A percentile compares a stretch with the other conserved stretches of the same genome.
These are phyloP conservation scores for Neonectria sp. DNA, from an alignment of 2,329 filamentous ascomycete species.

Conservation along the genomic window DNA sequence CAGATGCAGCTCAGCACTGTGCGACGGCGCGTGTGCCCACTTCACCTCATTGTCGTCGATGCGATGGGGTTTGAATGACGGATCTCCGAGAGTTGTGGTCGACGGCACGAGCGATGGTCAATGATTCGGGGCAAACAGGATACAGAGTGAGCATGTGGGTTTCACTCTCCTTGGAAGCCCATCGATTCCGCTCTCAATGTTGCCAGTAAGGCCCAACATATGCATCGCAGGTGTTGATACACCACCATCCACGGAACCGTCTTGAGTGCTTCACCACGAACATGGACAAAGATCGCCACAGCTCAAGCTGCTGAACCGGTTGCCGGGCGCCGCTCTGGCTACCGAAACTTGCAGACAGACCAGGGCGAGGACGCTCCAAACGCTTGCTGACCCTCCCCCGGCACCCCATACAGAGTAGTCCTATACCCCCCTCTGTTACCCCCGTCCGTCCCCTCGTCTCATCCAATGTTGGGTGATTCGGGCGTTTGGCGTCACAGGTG, in stretches of 20 bases:
- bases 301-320: neutral
- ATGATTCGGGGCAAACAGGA: neutral
- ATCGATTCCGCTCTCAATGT: no score
- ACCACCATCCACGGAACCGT: neutral
- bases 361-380: conserved; percentile 19
- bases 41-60: conserved; percentile 4
- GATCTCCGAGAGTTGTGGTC: neutral
- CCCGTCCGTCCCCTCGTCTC: conserved; percentile 29
- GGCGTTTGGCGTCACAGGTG: conserved; percentile 47
- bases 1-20: conserved; percentile 36
- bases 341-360: conserved; percentile 3
- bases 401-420: conserved; percentile 25
- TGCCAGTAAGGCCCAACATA: neutral
- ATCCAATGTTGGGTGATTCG: conserved; percentile 45
- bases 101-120: neutral
- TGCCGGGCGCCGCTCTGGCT: conserved; percentile 4
- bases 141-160: neutral
- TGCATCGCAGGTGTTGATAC: no score
- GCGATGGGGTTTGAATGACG: neutral
- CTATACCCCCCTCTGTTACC: conserved; percentile 22
- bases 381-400: conserved; percentile 23
- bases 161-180: neutral
- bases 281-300: conserved; percentile 3
- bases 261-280: neutral
- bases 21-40: conserved; percentile 19